Evolutionary conservation across 108 stramenopile species (phyloP), one percentile per base, ranked within the genome.

Genomic region (Pseudonitzschia multiseries): DNA sequence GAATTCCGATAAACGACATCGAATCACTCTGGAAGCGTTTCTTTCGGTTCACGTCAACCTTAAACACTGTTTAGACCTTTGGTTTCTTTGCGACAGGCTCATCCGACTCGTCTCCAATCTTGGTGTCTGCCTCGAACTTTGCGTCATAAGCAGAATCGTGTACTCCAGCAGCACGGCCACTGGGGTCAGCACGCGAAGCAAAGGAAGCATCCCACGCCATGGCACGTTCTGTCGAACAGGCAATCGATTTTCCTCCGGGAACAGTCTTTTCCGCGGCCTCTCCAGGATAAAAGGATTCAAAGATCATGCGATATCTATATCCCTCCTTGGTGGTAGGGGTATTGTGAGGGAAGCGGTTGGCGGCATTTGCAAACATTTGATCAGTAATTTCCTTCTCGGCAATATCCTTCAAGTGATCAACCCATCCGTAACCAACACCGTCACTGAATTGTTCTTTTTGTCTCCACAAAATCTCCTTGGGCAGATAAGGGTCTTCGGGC

Each of bases 361-460:
- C 71, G 44, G 97, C 95, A 69, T 68, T 86, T 46, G 93, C 86
- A 81, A 99, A 97, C 93, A 90, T 86, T 80, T 93, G 89, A 82
- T 99, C 98, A 0, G 90, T 83, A 51, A 99, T 92, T 72, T 96
- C 93, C 33, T 74, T 81, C 28, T 97, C 96, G 17, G 97, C 96
- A 73, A 95, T 81, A 41, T 93, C 97, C 68, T 90, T 91, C 36
- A 99, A 79, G 57, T 86, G 76, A 77, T 98, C 98, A 32, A 99
- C 97, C 98, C 98, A 99, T 56, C 96, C 94, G 71, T 98, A 97
- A 33, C 98, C 98, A 52, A 99, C 98, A 68, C 91, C 98, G 72
- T 99, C 98, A 86, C 93, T 95, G 77, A 98, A 98, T 86, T 98
- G 97, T 83, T 98, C 98, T 90, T 99, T 99, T 83, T 98, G 97